These are phyloP conservation scores for Didymella glomerata DNA, from an alignment of 2,329 filamentous ascomycete genomes.

Conservation along the genomic window DNA sequence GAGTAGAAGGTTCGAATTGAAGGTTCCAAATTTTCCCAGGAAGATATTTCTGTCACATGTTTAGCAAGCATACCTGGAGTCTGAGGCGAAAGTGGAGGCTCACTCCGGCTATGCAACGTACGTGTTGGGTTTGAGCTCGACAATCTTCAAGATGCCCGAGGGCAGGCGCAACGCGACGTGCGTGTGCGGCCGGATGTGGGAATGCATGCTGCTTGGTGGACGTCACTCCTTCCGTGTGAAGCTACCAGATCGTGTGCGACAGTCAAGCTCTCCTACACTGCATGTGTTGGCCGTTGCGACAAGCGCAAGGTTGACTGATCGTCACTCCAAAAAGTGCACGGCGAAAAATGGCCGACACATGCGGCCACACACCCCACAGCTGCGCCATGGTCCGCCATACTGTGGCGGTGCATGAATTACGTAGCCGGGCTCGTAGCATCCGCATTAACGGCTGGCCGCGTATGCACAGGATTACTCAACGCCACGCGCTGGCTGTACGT, in stretches of 20 bases:
- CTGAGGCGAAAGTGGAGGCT: constrained; percentile 29
- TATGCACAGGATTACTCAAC: constrained; percentile 2
- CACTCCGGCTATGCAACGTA: constrained; percentile 60
- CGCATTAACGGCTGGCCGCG: constrained; percentile 15
- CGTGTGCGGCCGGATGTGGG: constrained; percentile 59
- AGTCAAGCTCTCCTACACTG: constrained; percentile 5
- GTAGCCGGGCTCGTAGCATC: constrained; percentile 5
- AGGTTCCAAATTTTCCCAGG: constrained; percentile 90
- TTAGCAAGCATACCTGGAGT: background rate
- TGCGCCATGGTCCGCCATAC: constrained; percentile 9
- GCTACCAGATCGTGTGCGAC: constrained; percentile 26
- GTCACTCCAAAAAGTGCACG: background rate
- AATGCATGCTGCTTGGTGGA: constrained; percentile 51
- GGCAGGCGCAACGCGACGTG: constrained; percentile 65
- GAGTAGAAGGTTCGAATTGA: constrained; percentile 87
- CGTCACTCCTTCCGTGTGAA: constrained; percentile 6
- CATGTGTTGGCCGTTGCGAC: constrained; percentile 18
- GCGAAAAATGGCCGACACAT: constrained; percentile 7
- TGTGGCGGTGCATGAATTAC: constrained; percentile 3
- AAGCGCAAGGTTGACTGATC: constrained; percentile 6
- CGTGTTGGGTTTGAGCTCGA: constrained; percentile 70
- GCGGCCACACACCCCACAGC: constrained; percentile 7
- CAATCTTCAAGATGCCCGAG: constrained; percentile 65
- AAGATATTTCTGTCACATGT: constrained; percentile 73
- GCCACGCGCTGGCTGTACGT: background rate